phyloP scores from a whole-genome alignment of 2,329 filamentous ascomycete species.

The Aspergillus aculeatinus region DNA sequence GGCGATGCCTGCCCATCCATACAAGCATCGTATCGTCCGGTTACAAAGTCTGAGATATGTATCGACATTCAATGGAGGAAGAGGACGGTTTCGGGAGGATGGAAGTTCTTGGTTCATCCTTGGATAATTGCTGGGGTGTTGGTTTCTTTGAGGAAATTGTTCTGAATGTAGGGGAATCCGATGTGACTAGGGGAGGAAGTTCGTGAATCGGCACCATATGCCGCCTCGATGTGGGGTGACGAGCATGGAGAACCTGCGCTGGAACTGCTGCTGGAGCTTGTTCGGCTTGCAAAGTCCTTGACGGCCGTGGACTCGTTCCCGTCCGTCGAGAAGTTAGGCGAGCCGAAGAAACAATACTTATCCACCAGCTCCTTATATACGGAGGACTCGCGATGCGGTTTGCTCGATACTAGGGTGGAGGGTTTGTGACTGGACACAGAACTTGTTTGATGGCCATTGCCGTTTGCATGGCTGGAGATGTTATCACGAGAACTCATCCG shows the following conservation, averaged over 20 bases:
- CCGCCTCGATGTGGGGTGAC: conserved; percentile 26
- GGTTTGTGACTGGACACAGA: conserved; percentile 41
- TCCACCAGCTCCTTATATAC: conserved; percentile 96
- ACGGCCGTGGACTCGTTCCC: background rate
- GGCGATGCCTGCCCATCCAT: background rate
- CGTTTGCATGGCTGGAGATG: conserved; percentile 22
- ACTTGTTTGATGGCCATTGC: conserved; percentile 13
- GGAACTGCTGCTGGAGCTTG: conserved; percentile 6
- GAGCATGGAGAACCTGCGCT: conserved; percentile 23
- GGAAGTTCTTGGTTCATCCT: conserved; percentile 23
- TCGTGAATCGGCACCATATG: conserved; percentile 10
- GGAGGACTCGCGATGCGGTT: conserved; percentile 74
- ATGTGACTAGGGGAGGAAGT: conserved; percentile 38
- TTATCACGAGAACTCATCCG: conserved; percentile 13
- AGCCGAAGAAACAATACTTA: conserved; percentile 90
- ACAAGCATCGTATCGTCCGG: background rate
- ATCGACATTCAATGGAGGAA: background rate
- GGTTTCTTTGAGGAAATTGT: conserved; percentile 46
- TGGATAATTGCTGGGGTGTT: conserved; percentile 47
- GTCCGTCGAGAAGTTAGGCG: conserved; percentile 40
- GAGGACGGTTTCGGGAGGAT: background rate
- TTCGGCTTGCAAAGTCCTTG: conserved; percentile 1
- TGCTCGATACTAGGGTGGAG: conserved; percentile 58
- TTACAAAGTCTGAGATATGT: background rate
- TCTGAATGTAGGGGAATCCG: conserved; percentile 45